Evolutionary conservation across 805 yeast species (phyloP).

Genomic region (Pichia insulana): DNA sequence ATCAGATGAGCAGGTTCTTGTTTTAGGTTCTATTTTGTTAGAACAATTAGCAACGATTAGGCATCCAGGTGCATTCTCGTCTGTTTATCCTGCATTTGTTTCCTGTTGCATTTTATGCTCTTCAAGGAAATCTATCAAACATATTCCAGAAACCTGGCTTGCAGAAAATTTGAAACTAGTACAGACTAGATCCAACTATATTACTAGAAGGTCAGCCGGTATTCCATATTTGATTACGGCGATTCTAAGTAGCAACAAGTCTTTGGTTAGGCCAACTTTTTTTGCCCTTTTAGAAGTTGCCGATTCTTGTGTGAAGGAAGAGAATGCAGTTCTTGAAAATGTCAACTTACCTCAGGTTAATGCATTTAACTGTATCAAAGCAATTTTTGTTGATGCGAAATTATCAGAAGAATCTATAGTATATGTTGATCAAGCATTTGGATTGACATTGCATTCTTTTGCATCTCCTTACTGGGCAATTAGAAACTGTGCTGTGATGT

Average conservation of each 20-base stretch:
- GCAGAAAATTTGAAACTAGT: constrained; percentile 36
- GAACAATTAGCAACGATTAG: constrained; percentile 65
- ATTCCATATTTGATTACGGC: constrained; percentile 75
- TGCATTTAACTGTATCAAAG: constrained; percentile 79
- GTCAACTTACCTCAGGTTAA: constrained; percentile 87
- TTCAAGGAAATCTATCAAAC: constrained; percentile 23
- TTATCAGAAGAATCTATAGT: constrained; percentile 45
- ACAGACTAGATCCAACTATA: constrained; percentile 50
- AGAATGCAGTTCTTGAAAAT: constrained; percentile 27
- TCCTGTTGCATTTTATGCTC: constrained; percentile 55
- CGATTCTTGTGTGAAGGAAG: constrained; percentile 35
- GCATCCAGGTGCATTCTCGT: constrained; percentile 88
- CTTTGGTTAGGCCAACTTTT: constrained; percentile 43
- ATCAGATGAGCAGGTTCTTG: constrained; percentile 21
- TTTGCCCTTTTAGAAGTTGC: constrained; percentile 48
- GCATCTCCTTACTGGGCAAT: constrained; percentile 71
- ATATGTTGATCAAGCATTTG: constrained; percentile 50
- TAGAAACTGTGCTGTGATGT: constrained; percentile 88
- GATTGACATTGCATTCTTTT: constrained; percentile 54
- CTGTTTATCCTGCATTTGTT: constrained; percentile 75
- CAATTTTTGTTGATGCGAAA: constrained; percentile 62
- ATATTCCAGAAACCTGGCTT: constrained; percentile 48
- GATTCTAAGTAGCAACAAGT: constrained; percentile 46
- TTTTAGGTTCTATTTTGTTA: constrained; percentile 47
- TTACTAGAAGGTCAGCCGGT: constrained; percentile 90